These are phyloP conservation scores for Lecanosticta acicola DNA, from an alignment of 2,329 filamentous ascomycete species.

Conservation along the genomic window DNA sequence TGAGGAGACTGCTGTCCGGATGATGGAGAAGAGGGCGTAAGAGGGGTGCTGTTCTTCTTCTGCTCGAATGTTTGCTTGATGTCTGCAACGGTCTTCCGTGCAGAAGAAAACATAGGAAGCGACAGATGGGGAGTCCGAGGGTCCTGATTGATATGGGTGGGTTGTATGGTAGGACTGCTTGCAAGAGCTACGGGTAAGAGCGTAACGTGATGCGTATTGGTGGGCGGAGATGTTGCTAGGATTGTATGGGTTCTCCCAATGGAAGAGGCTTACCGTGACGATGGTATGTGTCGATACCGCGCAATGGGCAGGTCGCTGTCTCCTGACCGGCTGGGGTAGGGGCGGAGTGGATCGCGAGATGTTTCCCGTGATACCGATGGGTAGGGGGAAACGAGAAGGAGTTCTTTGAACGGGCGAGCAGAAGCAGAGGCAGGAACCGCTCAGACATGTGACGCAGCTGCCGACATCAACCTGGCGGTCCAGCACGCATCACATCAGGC, in stretches of 20 bases:
- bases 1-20: not conserved
- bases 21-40: not conserved
- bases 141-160: not conserved
- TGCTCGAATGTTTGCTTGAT: conserved; percentile 1
- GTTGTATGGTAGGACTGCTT: not conserved
- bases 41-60: not conserved
- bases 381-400: too few species aligned
- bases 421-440: too few species aligned
- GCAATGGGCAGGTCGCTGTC: not conserved
- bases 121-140: not conserved
- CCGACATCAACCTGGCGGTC: too few species aligned
- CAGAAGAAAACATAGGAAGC: not conserved
- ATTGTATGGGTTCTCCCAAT: not conserved
- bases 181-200: not conserved
- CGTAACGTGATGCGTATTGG: not conserved
- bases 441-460: too few species aligned
- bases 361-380: too few species aligned
- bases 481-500: too few species aligned
- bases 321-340: not conserved
- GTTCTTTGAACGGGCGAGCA: too few species aligned
- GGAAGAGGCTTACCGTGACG: not conserved
- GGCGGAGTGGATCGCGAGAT: not conserved
- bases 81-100: not conserved
- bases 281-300: not conserved
- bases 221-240: not conserved